Evolutionary conservation across 169 alveolate species (phyloP).

Genomic region (Cryptosporidium baileyi): DNA sequence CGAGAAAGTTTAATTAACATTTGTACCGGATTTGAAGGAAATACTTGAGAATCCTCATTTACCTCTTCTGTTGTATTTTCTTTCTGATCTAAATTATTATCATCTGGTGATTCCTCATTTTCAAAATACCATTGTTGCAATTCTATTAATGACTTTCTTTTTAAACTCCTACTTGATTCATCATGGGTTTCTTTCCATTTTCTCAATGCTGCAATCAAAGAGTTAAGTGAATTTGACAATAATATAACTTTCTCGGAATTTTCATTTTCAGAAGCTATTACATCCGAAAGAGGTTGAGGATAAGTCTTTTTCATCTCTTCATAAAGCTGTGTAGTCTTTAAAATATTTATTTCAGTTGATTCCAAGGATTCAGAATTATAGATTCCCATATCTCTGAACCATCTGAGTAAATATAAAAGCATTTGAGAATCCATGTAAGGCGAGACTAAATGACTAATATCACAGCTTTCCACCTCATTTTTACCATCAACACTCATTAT

Average conservation of each 20-base stretch:
- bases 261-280: neutral
- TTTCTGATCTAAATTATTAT: neutral
- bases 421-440: conserved; percentile 53
- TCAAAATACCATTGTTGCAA: conserved; percentile 47
- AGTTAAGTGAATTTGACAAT: neutral
- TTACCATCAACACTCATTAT: too few relatives aligned
- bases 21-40: conserved; percentile 59
- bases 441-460: conserved; percentile 18
- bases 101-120: neutral
- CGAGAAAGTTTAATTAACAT: conserved; percentile 35
- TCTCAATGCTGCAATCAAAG: conserved; percentile 48
- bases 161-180: conserved; percentile 64
- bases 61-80: neutral
- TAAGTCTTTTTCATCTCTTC: conserved; percentile 36
- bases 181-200: conserved; percentile 68
- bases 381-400: conserved; percentile 15
- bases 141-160: conserved; percentile 43
- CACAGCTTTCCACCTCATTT: too few relatives aligned
- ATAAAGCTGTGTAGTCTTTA: conserved; percentile 44
- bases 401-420: conserved; percentile 33
- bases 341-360: conserved; percentile 9
- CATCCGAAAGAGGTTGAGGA: conserved; percentile 8
- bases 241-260: neutral
- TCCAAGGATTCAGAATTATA: conserved; percentile 19
- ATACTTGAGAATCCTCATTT: neutral